These are phyloP conservation scores for Neofusicoccum parvum DNA, from an alignment of 2,329 filamentous ascomycete genomes.

Conservation along the genomic window DNA sequence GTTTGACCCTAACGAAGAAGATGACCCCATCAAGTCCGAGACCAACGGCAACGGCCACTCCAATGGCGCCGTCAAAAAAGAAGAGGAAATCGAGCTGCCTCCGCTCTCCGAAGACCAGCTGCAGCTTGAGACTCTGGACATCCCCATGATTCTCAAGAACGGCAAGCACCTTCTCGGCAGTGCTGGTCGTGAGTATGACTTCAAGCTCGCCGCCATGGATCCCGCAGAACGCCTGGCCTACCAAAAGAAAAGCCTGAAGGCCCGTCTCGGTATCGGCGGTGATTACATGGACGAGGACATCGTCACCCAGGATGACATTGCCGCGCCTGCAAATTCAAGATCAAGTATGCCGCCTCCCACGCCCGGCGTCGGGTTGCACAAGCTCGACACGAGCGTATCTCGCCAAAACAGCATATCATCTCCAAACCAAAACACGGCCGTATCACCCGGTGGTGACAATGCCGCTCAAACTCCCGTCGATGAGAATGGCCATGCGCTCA, in stretches of 20 bases:
- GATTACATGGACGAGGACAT: slow-evolving; percentile 85
- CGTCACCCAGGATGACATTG: slow-evolving; percentile 66
- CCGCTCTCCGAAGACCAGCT: slow-evolving; percentile 63
- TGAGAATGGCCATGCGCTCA: slow-evolving; percentile 60
- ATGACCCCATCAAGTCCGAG: slow-evolving; percentile 45
- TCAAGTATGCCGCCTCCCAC: slow-evolving; percentile 29
- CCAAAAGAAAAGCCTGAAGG: slow-evolving; percentile 84
- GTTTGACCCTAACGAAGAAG: slow-evolving; percentile 83
- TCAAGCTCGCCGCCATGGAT: slow-evolving; percentile 77
- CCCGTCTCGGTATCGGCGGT: slow-evolving; percentile 80
- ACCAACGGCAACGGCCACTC: slow-evolving; percentile 42
- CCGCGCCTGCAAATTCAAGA: slow-evolving; percentile 31
- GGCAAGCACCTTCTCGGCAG: slow-evolving; percentile 84
- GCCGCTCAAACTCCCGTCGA: slow-evolving; percentile 53
- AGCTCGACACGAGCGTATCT: slow-evolving; percentile 55
- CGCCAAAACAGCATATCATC: slow-evolving; percentile 49
- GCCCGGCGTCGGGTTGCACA: slow-evolving; percentile 42
- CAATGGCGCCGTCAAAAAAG: slow-evolving; percentile 44
- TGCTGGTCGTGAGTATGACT: slow-evolving; percentile 80
- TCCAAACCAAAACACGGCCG: slow-evolving; percentile 37
- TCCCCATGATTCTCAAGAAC: slow-evolving; percentile 76
- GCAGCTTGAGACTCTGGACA: slow-evolving; percentile 72
- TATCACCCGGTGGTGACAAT: slow-evolving; percentile 49
- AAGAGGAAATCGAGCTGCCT: slow-evolving; percentile 52
- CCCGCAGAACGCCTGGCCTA: slow-evolving; percentile 78